Evolutionary conservation across 2,329 filamentous ascomycete species (phyloP).

Genomic region (Xylaria sp.): DNA sequence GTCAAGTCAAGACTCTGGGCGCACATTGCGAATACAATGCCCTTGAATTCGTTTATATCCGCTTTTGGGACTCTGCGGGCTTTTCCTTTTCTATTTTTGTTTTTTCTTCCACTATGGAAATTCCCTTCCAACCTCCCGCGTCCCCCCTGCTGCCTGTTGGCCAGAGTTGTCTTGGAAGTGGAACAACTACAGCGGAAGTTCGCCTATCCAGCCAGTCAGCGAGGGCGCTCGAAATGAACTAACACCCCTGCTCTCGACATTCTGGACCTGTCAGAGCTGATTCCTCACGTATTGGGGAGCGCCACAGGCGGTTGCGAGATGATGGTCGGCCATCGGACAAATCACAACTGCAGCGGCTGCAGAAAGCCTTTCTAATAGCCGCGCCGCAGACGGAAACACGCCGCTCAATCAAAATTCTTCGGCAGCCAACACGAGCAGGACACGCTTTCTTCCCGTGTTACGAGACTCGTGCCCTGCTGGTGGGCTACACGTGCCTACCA

Average conservation of each 20-base stretch:
- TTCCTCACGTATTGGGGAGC: neutral
- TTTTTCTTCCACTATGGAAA: too few species aligned
- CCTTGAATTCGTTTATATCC: neutral
- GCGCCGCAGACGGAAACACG: conserved; percentile 20
- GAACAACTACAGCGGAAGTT: conserved; percentile 18
- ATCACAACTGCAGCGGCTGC: conserved; percentile 17
- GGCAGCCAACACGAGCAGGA: conserved; percentile 22
- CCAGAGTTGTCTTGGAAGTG: conserved; percentile 10
- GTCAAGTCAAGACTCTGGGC: too few species aligned
- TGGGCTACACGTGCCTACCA: too few species aligned
- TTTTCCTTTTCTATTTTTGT: too few species aligned
- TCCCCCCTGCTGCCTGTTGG: conserved; percentile 6
- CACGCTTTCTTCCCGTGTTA: conserved; percentile 4
- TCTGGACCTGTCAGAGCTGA: conserved; percentile 8
- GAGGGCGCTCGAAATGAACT: conserved; percentile 16
- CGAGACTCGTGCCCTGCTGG: too few species aligned
- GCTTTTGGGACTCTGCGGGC: too few species aligned
- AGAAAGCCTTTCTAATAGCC: conserved; percentile 19
- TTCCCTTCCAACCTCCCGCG: conserved; percentile 1
- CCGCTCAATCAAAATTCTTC: conserved; percentile 24
- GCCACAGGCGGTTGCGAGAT: conserved; percentile 1
- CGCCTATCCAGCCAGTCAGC: conserved; percentile 27
- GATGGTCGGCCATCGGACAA: conserved; percentile 12
- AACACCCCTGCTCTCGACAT: conserved; percentile 14
- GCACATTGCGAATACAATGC: too few species aligned